Percentiles rank a stretch among this genome's conserved stretches.
Evolutionary conservation across 2,329 filamentous ascomycete genomes (phyloP).

Genomic region (Fusarium sp.): DNA sequence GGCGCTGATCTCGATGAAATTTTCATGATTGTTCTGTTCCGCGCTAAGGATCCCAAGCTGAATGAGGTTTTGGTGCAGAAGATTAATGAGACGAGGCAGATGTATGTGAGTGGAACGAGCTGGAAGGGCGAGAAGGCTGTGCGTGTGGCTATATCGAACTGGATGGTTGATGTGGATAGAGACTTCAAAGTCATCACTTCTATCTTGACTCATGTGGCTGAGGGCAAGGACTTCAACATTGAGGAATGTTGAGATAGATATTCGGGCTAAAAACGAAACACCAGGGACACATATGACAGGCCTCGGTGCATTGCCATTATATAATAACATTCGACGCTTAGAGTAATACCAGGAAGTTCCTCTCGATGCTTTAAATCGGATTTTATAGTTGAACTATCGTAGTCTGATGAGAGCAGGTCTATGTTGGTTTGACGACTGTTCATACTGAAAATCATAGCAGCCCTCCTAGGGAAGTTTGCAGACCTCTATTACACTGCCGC

Average conservation of each 20-base stretch:
- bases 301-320: not conserved
- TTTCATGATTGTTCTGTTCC: conserved; percentile 78
- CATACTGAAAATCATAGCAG: not conserved
- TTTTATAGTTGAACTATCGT: not conserved
- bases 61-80: conserved; percentile 75
- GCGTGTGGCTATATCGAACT: conserved; percentile 88
- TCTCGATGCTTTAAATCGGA: not conserved
- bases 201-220: conserved; percentile 67
- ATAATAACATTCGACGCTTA: not conserved
- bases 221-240: conserved; percentile 48
- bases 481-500: too few relatives aligned
- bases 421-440: not conserved
- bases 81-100: conserved; percentile 78
- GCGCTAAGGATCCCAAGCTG: conserved; percentile 70
- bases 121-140: conserved; percentile 82
- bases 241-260: conserved; percentile 11
- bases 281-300: not conserved
- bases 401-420: not conserved
- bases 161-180: conserved; percentile 76
- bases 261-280: not conserved
- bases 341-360: not conserved
- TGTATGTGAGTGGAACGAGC: conserved; percentile 85
- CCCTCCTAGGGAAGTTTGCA: not conserved
- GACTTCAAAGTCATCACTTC: conserved; percentile 74
- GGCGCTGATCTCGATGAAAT: conserved; percentile 62